Percentiles rank a stretch among this genome's conserved stretches.
Evolutionary conservation across 1,284 basidiomycete genomes (phyloP).

Genomic region (Apiotrichum laibachii): DNA sequence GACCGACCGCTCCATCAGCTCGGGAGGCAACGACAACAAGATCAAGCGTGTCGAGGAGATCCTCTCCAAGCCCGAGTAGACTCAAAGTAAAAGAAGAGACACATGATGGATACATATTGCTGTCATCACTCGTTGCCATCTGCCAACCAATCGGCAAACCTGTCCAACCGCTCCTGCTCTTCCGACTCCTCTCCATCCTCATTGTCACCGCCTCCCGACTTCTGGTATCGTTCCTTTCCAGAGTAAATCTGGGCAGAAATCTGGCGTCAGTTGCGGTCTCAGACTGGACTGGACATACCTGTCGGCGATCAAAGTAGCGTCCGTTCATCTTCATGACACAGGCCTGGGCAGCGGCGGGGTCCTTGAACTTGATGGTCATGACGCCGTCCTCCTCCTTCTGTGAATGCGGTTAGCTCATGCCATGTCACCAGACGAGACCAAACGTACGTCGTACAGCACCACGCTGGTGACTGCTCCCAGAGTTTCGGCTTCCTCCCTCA

Average conservation of each 20-base stretch:
- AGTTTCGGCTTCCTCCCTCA: slow-evolving; percentile 67
- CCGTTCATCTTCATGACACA: slow-evolving; percentile 96
- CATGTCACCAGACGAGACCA: too few relatives aligned
- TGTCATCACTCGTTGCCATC: slow-evolving; percentile 35
- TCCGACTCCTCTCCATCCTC: slow-evolving; percentile 61
- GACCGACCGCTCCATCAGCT: slow-evolving; percentile 63
- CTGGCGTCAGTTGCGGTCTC: slow-evolving; percentile 35
- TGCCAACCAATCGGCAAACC: slow-evolving; percentile 80
- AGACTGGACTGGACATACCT: slow-evolving; percentile 24
- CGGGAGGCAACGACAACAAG: slow-evolving; percentile 74
- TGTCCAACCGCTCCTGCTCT: slow-evolving; percentile 78
- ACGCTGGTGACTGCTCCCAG: slow-evolving; percentile 96
- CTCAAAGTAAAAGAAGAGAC: slow-evolving; percentile 2
- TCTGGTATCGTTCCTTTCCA: slow-evolving; percentile 77
- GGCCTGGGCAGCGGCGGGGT: slow-evolving; percentile 78
- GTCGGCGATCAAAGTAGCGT: slow-evolving; percentile 80
- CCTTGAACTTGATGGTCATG: slow-evolving; percentile 94
- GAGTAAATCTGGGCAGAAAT: slow-evolving; percentile 77
- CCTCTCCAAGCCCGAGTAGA: slow-evolving; percentile 33
- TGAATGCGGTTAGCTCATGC: neutral
- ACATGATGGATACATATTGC: slow-evolving; percentile 5
- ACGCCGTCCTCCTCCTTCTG: slow-evolving; percentile 90
- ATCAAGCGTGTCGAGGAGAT: slow-evolving; percentile 76
- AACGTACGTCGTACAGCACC: slow-evolving; percentile 87
- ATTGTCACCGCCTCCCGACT: slow-evolving; percentile 56